Evolutionary conservation across 2,329 filamentous ascomycete genomes (phyloP), one percentile per base, ranked within the genome.

Genomic region (Cadophora luteo-olivacea): DNA sequence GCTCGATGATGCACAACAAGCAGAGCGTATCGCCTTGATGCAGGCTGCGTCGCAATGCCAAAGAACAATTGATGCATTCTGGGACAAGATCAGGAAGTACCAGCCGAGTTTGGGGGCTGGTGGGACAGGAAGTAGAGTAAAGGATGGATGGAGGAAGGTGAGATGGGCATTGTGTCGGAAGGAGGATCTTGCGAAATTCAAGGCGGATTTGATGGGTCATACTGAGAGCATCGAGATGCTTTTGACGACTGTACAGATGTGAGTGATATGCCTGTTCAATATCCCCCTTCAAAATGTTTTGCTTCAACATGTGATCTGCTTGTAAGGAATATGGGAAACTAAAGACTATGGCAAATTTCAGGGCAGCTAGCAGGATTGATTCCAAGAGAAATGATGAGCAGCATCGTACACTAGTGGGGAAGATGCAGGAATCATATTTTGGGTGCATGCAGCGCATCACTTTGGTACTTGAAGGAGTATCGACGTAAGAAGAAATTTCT

Each of bases 21-120:
- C 65, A 24, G 73, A 78, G 48, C 36, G 41, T n/a, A 57, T 76
- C 36, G 72, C 77, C 0, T 57, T 79, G 12, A 65, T 68, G 45
- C 70, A 76, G 54, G 75, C 74, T 3, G 72, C 71, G 4, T 49
- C 70, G 41, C 67, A 73, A 45, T 79, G 75, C 64, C 75, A 75
- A 45, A 58, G 55, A 14, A 76, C 76, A 24, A 77, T 78, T 22
- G 72, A 75, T 67, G 65, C 65, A 1, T 79, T 78, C 52, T 74
- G 71, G 67, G 66, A 70, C 54, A 77, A 73, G 29, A 68, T 76
- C 1, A 49, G 74, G 63, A 76, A 75, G 45, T 77, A 77, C 25
- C 75, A 79, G 64, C 75, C 72, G 24, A 33, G 8, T 68, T 29
- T 73, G 25, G 33, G 52, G 29, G 29, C 24, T 22, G 65, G 49